Evolutionary conservation across 192 early-diverging fungal species (phyloP).

Genomic region (Coemansia sp.): DNA sequence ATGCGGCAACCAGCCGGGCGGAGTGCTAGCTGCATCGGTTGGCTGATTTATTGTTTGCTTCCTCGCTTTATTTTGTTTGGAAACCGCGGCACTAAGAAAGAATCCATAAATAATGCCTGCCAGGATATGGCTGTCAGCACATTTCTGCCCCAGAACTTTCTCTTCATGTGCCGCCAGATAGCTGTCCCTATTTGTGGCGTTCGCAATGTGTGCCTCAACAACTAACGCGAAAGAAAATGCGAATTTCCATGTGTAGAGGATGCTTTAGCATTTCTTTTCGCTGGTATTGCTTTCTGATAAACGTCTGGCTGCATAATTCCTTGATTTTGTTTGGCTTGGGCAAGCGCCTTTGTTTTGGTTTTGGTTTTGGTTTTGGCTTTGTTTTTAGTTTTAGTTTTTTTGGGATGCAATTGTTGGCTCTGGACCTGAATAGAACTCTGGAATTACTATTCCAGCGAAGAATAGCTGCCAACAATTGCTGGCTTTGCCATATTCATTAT

Average conservation of each 20-base stretch:
- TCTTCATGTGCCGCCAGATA: neutral
- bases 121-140: no score
- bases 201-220: neutral
- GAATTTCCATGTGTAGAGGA: neutral
- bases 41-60: no score
- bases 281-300: neutral
- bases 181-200: neutral
- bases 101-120: no score
- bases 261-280: neutral
- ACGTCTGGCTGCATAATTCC: slow-evolving; percentile 4
- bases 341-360: neutral
- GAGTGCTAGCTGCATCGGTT: no score
- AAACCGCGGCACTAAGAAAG: no score
- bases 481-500: slow-evolving; percentile 5
- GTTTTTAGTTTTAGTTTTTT: neutral
- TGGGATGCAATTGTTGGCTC: neutral
- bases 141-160: neutral
- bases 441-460: neutral
- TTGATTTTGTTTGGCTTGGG: neutral
- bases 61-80: no score
- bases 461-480: slow-evolving; percentile 5
- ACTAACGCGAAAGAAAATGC: neutral
- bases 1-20: no score
- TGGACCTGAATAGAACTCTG: neutral
- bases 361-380: neutral